Evolutionary conservation across 2,329 filamentous ascomycete species (phyloP).

Genomic region (Paecilomyces sp.): DNA sequence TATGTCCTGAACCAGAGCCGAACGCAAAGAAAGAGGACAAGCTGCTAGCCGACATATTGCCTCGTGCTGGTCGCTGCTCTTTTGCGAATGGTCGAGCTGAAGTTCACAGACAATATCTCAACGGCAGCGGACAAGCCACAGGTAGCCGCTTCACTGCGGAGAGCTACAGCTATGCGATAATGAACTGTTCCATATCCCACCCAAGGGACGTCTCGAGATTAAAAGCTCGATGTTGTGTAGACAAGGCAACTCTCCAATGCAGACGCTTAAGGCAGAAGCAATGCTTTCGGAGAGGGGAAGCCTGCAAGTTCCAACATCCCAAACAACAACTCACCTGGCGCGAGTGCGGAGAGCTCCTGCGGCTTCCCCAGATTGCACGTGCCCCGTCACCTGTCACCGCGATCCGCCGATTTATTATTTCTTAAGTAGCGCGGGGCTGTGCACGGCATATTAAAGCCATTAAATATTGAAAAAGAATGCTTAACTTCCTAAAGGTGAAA

Average conservation of each 20-base stretch:
- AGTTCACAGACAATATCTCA: neutral
- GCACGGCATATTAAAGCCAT: neutral
- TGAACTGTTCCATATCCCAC: neutral
- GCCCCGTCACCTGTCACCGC: neutral
- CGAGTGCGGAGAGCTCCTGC: neutral
- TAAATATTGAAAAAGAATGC: neutral
- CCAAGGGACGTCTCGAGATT: neutral
- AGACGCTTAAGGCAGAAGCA: conserved; percentile 1
- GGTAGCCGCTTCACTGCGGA: neutral
- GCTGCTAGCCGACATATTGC: neutral
- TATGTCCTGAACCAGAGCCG: neutral
- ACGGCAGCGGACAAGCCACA: neutral
- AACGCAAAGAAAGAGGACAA: neutral
- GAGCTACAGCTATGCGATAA: neutral
- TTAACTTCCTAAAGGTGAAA: neutral
- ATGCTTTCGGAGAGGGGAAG: conserved; percentile 3
- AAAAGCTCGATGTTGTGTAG: neutral
- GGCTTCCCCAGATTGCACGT: neutral
- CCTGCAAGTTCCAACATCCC: neutral
- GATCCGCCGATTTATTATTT: neutral
- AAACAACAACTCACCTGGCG: neutral
- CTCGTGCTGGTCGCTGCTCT: neutral
- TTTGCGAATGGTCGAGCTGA: neutral
- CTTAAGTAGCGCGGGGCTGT: neutral
- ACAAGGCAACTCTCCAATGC: neutral